Evolutionary conservation across 768 basidiomycete species (phyloP), one percentile per base, ranked within the genome.

Genomic region (Calocera viscosa): DNA sequence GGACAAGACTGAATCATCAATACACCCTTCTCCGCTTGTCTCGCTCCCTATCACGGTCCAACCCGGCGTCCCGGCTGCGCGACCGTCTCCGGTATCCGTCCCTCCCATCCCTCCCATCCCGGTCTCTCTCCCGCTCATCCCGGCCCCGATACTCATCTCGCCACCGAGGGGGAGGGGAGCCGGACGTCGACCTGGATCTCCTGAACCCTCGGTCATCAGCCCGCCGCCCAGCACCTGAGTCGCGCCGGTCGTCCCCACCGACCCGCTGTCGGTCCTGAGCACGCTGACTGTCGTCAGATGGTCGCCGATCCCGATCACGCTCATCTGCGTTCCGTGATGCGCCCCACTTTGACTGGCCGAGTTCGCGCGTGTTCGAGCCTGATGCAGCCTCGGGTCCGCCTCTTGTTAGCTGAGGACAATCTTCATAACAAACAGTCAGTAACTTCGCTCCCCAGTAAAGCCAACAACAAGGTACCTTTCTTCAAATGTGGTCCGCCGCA

Each of bases 401-500:
- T 22, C n/a, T 60, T 30, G 65, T 39, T 41, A 64, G 63, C 60
- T 69, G 67, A 1, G 72, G 69, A 65, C 69, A 72, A 65, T 72
- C 70, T 70, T n/a, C n/a, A 39, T 38, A n/a, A 26, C 19, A 19
- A 34, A 11, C 63, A 24, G 32, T 40, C 16, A 67, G 26, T 16
- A 39, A 28, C n/a, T 22, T 33, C 8, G n/a, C 32, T 16, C 7
- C 5, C 24, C 14, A n/a, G 3, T 43, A 33, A 24, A 43, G 65
- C 17, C 49, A 1, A 64, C 24, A 47, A 24, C 12, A 12, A 47
- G 75, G 26, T 68, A 90, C 93, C 93, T 82, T 89, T 91, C 75
- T 91, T 93, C 35, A 95, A 78, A 80, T 97, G 95, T 5, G 91
- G 89, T 0, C 94, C 94, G 5, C 95, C 95, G 74, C 96, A 99